Evolutionary conservation across 768 basidiomycete genomes (phyloP).

Genomic region (Lactarius evosmus): DNA sequence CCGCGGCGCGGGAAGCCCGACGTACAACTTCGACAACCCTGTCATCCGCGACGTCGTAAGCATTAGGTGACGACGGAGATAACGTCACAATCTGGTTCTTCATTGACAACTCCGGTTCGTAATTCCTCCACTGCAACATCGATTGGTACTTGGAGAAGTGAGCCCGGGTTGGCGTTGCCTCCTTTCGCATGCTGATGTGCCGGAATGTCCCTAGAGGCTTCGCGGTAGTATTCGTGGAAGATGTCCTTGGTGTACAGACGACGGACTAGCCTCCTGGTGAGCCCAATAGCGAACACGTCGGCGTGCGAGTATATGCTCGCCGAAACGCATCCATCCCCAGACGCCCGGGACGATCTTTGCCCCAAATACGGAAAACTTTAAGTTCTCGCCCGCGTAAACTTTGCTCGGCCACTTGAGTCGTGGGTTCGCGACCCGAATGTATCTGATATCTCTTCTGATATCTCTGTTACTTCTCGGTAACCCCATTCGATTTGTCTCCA

Average conservation of each 20-base stretch:
- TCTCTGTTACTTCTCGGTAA: neutral
- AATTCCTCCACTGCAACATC: slow-evolving; percentile 34
- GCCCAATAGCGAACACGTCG: neutral
- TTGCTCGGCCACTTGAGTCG: neutral
- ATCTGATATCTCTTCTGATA: neutral
- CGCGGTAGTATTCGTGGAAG: slow-evolving; percentile 19
- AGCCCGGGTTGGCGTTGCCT: neutral
- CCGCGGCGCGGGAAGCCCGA: slow-evolving; percentile 16
- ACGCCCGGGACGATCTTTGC: slow-evolving; percentile 10
- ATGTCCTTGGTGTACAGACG: neutral
- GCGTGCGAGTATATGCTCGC: neutral
- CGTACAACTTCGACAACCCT: slow-evolving; percentile 37
- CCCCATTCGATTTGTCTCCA: neutral
- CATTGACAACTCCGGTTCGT: slow-evolving; percentile 33
- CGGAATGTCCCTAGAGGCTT: neutral
- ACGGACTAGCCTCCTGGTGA: neutral
- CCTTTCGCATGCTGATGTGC: neutral
- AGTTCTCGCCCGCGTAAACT: neutral
- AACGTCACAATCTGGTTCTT: slow-evolving; percentile 31
- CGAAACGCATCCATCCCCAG: neutral
- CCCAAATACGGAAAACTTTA: neutral
- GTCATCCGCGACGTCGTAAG: slow-evolving; percentile 44
- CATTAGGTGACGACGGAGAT: slow-evolving; percentile 19
- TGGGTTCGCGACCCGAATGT: neutral
- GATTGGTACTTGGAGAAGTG: slow-evolving; percentile 30